Percentiles rank a stretch among this genome's conserved stretches.
Conservation (phyloP, 106 monocot genomes). For the Platanthera guangdongensis region DNA sequence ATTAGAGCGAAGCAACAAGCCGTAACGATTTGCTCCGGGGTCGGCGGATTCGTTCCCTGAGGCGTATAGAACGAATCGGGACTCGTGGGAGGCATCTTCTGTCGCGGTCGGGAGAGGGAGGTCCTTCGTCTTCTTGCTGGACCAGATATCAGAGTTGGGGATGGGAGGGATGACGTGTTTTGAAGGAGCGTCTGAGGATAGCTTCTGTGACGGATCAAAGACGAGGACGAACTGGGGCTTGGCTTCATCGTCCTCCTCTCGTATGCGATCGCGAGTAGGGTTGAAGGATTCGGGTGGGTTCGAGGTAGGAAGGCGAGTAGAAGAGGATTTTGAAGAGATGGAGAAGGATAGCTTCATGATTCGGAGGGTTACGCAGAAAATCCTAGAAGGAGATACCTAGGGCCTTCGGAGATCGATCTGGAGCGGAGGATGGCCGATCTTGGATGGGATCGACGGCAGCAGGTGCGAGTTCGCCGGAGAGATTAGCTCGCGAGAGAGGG, state of each 20-base stretch:
- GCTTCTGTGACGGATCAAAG: slow-evolving; percentile 69
- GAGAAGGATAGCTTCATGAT: slow-evolving; percentile 87
- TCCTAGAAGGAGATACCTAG: no score
- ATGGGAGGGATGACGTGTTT: slow-evolving; percentile 53
- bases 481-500: no score
- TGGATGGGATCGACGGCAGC: no score
- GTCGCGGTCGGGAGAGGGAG: slow-evolving; percentile 30
- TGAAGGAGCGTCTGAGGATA: slow-evolving; percentile 12
- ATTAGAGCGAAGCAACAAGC: slow-evolving; percentile 53
- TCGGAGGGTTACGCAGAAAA: not conserved
- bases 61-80: slow-evolving; percentile 48
- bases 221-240: slow-evolving; percentile 60
- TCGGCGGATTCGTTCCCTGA: slow-evolving; percentile 7
- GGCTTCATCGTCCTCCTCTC: not conserved
- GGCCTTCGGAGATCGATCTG: no score
- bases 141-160: slow-evolving; percentile 45
- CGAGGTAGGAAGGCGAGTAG: slow-evolving; percentile 11
- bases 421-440: no score
- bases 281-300: slow-evolving; percentile 12
- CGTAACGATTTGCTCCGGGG: slow-evolving; percentile 32
- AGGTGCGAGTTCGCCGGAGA: no score
- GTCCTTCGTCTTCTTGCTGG: slow-evolving; percentile 39
- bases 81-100: slow-evolving; percentile 13
- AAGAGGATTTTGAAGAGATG: slow-evolving; percentile 30
- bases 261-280: not conserved